These are phyloP conservation scores for sorghum (Sorghum bicolor) DNA, from an alignment of 176 grass and related monocot genomes.

Conservation along the genomic window DNA sequence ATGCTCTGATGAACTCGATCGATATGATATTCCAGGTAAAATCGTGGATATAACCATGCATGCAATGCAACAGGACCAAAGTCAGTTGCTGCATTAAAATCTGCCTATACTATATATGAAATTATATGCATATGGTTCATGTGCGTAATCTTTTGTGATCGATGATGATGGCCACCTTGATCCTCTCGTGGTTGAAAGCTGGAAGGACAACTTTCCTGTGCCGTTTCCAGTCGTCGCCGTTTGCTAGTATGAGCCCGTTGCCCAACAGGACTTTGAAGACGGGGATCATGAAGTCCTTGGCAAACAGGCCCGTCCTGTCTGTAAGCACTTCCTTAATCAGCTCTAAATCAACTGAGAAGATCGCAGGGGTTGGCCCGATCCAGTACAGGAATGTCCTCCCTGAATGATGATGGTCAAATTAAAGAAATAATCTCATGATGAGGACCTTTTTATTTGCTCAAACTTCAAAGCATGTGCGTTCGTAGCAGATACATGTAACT, in stretches of 20 bases:
- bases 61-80: not conserved
- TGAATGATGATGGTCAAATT: not conserved
- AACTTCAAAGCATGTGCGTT: not conserved
- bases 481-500: too few relatives aligned
- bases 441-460: not conserved
- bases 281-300: conserved; percentile 25
- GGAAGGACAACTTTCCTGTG: conserved; percentile 48
- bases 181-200: conserved; percentile 51
- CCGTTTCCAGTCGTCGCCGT: conserved; percentile 46
- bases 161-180: conserved; percentile 33
- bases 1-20: conserved; percentile 6
- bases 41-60: too few relatives aligned
- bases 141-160: not conserved
- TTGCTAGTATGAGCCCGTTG: conserved; percentile 25
- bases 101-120: not conserved
- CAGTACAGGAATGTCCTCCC: conserved; percentile 50
- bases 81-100: not conserved
- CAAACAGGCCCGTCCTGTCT: conserved; percentile 39
- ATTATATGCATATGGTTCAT: too few relatives aligned
- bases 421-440: not conserved
- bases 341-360: conserved; percentile 36
- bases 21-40: too few relatives aligned
- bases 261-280: conserved; percentile 14
- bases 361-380: conserved; percentile 34
- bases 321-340: conserved; percentile 49